Conservation (phyloP, 2,329 filamentous ascomycete genomes). For the Periconia sp. region DNA sequence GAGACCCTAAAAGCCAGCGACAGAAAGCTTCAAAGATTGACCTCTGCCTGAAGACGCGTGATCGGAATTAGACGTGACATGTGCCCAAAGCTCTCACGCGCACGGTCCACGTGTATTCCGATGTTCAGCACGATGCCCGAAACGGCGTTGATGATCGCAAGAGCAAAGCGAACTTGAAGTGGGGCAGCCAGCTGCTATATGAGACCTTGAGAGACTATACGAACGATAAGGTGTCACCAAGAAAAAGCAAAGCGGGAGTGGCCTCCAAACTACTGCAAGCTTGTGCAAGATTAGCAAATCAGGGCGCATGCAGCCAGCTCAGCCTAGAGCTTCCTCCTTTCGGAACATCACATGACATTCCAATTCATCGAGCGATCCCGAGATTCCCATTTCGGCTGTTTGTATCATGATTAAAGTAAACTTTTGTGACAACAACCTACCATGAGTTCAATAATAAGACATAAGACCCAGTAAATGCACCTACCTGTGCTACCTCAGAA, state of each 20-base stretch:
- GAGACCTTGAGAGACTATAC: too few relatives aligned
- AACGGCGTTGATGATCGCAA: background rate
- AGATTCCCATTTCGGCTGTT: too few relatives aligned
- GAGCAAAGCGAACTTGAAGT: background rate
- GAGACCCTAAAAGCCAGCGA: background rate
- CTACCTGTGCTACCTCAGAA: background rate
- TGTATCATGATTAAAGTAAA: too few relatives aligned
- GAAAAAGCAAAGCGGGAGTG: too few relatives aligned
- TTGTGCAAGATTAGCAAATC: too few relatives aligned
- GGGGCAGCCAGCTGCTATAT: too few relatives aligned
- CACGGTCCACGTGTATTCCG: constrained; percentile 35
- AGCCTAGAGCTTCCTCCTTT: background rate
- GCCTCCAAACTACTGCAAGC: too few relatives aligned
- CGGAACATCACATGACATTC: background rate
- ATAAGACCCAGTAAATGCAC: background rate
- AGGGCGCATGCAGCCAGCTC: too few relatives aligned
- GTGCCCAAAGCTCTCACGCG: constrained; percentile 35
- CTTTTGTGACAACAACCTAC: background rate
- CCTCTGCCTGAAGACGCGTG: constrained; percentile 9
- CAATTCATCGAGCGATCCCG: too few relatives aligned
- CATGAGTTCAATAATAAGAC: background rate
- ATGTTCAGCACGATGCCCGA: background rate
- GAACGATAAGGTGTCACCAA: background rate
- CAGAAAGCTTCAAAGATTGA: background rate
- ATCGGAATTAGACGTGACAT: constrained; percentile 6